Evolutionary conservation across 2,329 filamentous ascomycete genomes (phyloP).

Genomic region (Hymenoscyphus repandus): DNA sequence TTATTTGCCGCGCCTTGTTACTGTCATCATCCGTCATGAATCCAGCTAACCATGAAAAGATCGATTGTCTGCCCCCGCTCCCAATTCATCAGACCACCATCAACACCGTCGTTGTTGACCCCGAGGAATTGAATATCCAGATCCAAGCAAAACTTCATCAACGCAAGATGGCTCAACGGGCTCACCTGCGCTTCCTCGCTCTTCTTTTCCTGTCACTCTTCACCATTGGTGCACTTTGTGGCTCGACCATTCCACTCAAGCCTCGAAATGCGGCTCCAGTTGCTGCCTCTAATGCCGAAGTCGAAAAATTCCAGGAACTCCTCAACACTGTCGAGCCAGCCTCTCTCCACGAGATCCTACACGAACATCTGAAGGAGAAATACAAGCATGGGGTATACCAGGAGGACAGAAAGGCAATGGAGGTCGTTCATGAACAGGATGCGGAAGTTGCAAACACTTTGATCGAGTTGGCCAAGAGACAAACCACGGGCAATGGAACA

Average conservation of each 20-base stretch:
- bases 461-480: conserved; percentile 59
- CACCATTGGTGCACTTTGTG: conserved; percentile 33
- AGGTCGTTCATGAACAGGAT: conserved; percentile 57
- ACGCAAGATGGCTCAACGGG: conserved; percentile 34
- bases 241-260: conserved; percentile 23
- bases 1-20: neutral
- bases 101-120: conserved; percentile 2
- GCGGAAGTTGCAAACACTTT: conserved; percentile 57
- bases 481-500: conserved; percentile 32
- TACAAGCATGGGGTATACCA: conserved; percentile 66
- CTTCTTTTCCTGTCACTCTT: conserved; percentile 31
- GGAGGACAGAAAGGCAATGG: conserved; percentile 57
- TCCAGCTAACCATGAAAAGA: conserved; percentile 18
- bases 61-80: conserved; percentile 7
- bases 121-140: conserved; percentile 4
- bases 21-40: conserved; percentile 10
- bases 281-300: conserved; percentile 14
- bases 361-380: conserved; percentile 54
- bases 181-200: conserved; percentile 34
- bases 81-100: neutral
- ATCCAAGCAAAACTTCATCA: conserved; percentile 4
- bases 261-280: conserved; percentile 4
- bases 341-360: conserved; percentile 61
- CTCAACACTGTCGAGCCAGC: conserved; percentile 52
- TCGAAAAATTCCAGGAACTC: conserved; percentile 45